Percentiles rank a stretch among this genome's conserved stretches.
phyloP scores from a whole-genome alignment of 305 asterid genomes.

The Salvia sclarea region DNA sequence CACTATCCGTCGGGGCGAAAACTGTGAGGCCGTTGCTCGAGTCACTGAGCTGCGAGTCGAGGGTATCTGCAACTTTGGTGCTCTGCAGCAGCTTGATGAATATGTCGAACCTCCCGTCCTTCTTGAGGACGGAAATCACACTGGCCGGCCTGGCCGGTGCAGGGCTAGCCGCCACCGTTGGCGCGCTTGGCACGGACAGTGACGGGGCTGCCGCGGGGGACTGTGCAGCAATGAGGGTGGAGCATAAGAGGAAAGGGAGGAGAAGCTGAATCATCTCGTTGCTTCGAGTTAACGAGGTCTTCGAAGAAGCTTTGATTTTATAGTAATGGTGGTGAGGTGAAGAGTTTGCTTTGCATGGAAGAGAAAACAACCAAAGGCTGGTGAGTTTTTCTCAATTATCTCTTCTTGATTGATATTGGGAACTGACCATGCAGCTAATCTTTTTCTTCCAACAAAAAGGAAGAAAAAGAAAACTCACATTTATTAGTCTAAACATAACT shows the following conservation, averaged over 20 bases:
- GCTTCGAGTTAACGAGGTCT: neutral
- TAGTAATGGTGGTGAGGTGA: neutral
- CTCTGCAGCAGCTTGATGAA: constrained; percentile 38
- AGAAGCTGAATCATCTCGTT: neutral
- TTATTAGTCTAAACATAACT: neutral
- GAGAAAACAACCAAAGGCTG: constrained; percentile 14
- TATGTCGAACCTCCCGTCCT: constrained; percentile 30
- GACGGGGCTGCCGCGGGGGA: constrained; percentile 33
- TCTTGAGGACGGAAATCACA: constrained; percentile 35
- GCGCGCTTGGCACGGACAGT: neutral
- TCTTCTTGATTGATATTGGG: neutral
- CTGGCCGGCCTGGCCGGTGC: constrained; percentile 26
- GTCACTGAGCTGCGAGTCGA: constrained; percentile 32
- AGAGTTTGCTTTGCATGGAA: constrained; percentile 33
- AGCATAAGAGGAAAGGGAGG: neutral
- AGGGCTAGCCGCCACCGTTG: neutral
- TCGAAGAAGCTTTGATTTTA: neutral
- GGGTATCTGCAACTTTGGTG: constrained; percentile 38
- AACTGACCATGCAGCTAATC: neutral
- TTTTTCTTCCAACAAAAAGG: neutral
- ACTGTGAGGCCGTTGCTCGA: constrained; percentile 37
- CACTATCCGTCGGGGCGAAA: constrained; percentile 38
- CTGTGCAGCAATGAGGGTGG: neutral
- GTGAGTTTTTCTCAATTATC: neutral
- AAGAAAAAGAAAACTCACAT: neutral